Evolutionary conservation across 2,329 filamentous ascomycete species (phyloP), one percentile per base, ranked within the genome.

Genomic region (Clonostachys rhizophaga): DNA sequence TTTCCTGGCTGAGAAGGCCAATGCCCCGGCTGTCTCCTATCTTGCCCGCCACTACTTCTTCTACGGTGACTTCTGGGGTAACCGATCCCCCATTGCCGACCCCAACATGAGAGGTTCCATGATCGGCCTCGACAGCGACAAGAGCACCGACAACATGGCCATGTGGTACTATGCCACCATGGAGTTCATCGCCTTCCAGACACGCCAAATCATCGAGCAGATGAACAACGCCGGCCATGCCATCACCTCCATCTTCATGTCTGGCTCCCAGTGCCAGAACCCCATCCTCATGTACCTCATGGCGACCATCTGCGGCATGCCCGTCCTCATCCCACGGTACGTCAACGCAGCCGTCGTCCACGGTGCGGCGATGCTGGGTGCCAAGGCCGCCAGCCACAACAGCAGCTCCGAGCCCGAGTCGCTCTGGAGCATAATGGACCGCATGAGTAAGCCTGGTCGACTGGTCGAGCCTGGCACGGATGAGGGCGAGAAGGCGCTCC

Each of bases 131-230:
- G 89, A 85, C 61, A 89, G 83, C 56, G 92, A 97, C 70, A 91
- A 89, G 67, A 88, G 83, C 57, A 79, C 94, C 43, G 89, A 96
- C 61, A 87, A 89, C 45, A 81, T 99, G 45, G 91, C 92, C 1
- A 72, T 96, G 18, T 86, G 91, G 71, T 99, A 99, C 72, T 97
- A 96, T 62, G 89, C 83, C 20, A 95, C 92, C 5, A 90, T 99
- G 82, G 94, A 99, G 71, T 97, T 97, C 69, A 97, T 99, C 58
- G 91, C 94, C 33, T 81, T 97, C 66, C 94, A 99, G 69, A 99
- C 94, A 1, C 85, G 89, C 49, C 94, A 99, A 67, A 99, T 99
- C 58, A 80, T 99, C 53, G 87, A 95, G 59, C 81, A 87, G 35
- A 96, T 99, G 91, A 99, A 97, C 75, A 74, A 79, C 42, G 76